Base-by-base conservation (phyloP, 2,329 filamentous ascomycete species). In the Laburnicola sp. region DNA sequence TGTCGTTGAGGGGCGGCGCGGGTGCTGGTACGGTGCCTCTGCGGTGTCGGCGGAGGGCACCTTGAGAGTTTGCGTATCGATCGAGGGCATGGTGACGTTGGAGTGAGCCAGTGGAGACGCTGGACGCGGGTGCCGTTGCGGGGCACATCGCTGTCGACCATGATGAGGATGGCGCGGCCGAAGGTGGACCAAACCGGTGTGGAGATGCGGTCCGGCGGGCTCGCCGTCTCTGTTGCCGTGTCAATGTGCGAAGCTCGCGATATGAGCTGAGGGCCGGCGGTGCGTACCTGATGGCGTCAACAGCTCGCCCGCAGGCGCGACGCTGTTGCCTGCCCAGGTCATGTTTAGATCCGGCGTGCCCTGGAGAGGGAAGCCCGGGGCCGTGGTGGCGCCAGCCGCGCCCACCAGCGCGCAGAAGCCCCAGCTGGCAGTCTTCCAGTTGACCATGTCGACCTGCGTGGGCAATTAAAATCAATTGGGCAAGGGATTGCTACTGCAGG, bases 111-210 rank as follows among this genome's bases (percentile, higher is more conserved):
- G 58, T 70, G 68, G 16, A 71, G 55, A 10, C 68, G 60, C 23
- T 63, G 60, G 5, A 68, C 59, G 42, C 68, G 65, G 1, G 57
- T 63, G 46, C 56, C 57, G 58, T 71, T 71, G 25, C 58, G 55
- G 6, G 68, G 68, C 0, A 71, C 68, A 51, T 71, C 68, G 37
- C 56, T 50, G 57, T 71, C 68, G 36, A 71, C 58, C 57, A 70
- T 63, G 40, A 68, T 50, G 31, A 71, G 55, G 35, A 71, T 39
- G 41, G 50, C 64, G 8, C 42, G 45, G n/a, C 43, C 42, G 6
- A 39, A 32, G 16, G 46, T 22, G 6, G 38, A 51, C 56, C 57
- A 65, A 26, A 54, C 48, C 11, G 65, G 57, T 1, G 62, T 46
- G 21, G 48, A 53, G 50, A 70, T 60, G 26, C 46, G 25, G 2